Evolutionary conservation across 306 rosid species (phyloP), one percentile per base, ranked within the genome.

Genomic region (Alnus glutinosa): DNA sequence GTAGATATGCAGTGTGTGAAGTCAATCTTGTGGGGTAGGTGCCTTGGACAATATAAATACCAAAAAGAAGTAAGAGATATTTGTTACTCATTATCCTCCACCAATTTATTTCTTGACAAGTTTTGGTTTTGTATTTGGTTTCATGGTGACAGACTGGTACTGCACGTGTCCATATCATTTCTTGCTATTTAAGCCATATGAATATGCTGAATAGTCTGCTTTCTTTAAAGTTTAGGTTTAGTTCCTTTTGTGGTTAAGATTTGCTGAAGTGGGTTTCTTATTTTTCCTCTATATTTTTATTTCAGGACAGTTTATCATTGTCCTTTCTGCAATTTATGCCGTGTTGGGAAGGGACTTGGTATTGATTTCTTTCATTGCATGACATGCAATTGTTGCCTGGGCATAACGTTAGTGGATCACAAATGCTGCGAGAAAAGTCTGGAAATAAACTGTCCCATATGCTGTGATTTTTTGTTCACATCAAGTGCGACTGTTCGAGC

Each of bases 251-350:
- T 73, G 44, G 37, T 69, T 64, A 7, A 36, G 16, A 23, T 34
- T 59, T 70, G 55, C 15, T 30, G 62, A 51, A 61, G 32, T n/a
- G 9, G n/a, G 30, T 61, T 23, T 73, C 59, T 19, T 73, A 39
- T 15, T 42, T 55, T 51, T 15, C 12, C 58, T 7, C 32, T 28
- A 55, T 32, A 50, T 71, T 13, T 9, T 66, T 64, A 59, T 61
- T 72, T 18, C 89, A 90, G 95, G 88, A 59, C 82, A 48, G 92
- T 90, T 57, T 90, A 90, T 77, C 95, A 90, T 77, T 90, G 95
- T 86, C 95, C 95, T 16, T 90, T 82, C 82, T 90, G 95, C 87
- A 90, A 90, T 82, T 78, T 90, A 58, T 90, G 95, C 80, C 95
- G 95, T 36, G 76, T 90, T 49, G 95, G 95, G 78, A 87, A 76